phyloP scores from a whole-genome alignment of 1,284 basidiomycete genomes.

The Microbotryomycetes sp. region DNA sequence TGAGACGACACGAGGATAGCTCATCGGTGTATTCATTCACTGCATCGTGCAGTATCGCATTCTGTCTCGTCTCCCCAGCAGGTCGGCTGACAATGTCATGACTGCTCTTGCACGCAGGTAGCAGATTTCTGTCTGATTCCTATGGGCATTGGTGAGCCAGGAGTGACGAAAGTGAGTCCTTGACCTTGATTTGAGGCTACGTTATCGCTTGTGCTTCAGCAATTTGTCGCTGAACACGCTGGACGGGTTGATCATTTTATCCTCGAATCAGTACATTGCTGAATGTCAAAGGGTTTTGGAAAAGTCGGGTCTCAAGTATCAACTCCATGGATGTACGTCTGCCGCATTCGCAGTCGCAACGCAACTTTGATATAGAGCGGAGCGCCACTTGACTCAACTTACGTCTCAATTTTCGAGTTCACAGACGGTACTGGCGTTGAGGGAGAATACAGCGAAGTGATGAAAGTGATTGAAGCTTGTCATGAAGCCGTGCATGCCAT shows the following conservation, averaged over 20 bases:
- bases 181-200: conserved; percentile 33
- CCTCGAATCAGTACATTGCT: conserved; percentile 45
- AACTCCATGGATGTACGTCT: conserved; percentile 47
- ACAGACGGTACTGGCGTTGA: conserved; percentile 26
- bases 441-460: conserved; percentile 51
- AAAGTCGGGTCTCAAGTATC: conserved; percentile 70
- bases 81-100: not conserved
- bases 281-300: conserved; percentile 70
- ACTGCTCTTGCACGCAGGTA: not conserved
- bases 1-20: not conserved
- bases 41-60: no score
- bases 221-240: not conserved
- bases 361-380: no score
- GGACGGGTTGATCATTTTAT: no score
- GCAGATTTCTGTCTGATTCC: conserved; percentile 74
- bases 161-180: conserved; percentile 18
- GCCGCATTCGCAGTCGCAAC: no score
- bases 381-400: conserved; percentile 26
- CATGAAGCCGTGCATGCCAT: conserved; percentile 75
- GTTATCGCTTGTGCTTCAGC: not conserved
- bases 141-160: conserved; percentile 58
- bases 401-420: conserved; percentile 5
- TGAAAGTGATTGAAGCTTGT: conserved; percentile 68
- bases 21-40: not conserved
- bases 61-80: no score